Conservation (phyloP, 495 filamentous ascomycete species). For the Daldinia childiae region DNA sequence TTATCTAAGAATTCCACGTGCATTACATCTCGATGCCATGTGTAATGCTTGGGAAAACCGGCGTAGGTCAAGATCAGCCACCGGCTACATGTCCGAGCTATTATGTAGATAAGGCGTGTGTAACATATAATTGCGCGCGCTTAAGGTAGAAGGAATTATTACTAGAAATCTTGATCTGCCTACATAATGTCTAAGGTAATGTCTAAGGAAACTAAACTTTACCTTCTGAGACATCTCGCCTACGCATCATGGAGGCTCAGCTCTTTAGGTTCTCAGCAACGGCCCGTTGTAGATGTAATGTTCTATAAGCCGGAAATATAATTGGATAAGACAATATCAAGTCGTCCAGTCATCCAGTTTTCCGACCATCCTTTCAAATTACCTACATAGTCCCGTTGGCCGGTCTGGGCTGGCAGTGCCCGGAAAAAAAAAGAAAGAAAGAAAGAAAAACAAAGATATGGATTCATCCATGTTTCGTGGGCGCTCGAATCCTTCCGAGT, state of each 20-base stretch:
- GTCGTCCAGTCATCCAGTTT: neutral
- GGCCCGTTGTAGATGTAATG: constrained; percentile 1
- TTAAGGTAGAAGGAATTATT: constrained; percentile 20
- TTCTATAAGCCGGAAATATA: constrained; percentile 7
- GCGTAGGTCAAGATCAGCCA: constrained; percentile 16
- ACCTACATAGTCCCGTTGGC: constrained; percentile 2
- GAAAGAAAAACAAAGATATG: neutral
- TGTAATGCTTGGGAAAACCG: neutral
- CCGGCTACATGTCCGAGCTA: constrained; percentile 27
- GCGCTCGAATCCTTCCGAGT: constrained; percentile 9
- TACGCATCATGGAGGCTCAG: constrained; percentile 32
- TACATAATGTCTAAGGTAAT: neutral
- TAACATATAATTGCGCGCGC: constrained; percentile 25
- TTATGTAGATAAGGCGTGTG: constrained; percentile 4
- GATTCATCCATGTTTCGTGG: constrained; percentile 18
- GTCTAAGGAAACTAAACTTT: constrained; percentile 25
- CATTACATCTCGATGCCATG: too few species aligned
- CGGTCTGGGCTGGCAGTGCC: constrained; percentile 14
- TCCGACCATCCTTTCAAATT: neutral
- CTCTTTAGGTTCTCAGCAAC: constrained; percentile 25
- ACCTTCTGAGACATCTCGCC: constrained; percentile 19
- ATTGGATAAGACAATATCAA: constrained; percentile 11
- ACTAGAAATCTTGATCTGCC: neutral
- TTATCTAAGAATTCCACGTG: neutral
- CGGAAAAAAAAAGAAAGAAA: neutral